Base-by-base conservation (phyloP, 768 basidiomycete genomes). In the Pisolithus orientalis region DNA sequence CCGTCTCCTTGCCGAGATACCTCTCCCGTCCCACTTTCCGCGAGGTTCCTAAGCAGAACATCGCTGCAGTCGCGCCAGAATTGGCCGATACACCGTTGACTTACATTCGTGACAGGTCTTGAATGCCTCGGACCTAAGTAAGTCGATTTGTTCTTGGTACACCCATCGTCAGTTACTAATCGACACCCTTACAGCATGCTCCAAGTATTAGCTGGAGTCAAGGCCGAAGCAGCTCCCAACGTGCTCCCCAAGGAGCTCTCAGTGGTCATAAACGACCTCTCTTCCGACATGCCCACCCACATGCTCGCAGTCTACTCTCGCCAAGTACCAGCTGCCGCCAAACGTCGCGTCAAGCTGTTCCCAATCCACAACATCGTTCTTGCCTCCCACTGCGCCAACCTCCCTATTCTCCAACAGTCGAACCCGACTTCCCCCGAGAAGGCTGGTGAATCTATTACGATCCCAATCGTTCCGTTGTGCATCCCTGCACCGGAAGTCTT, bases 401-500 rank as follows among this genome's bases (percentile, higher is more conserved):
- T 70, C n/a, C 64, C 64, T 2, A 21, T 58, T 7, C 54, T 66
- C 0, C 60, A 68, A 0, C 4, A 44, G 0, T 57, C 66, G 2
- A 29, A 49, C 7, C 50, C 68, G 9, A 14, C 14, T 8, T 38
- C 49, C 28, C 62, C 59, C 0, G 56, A 52, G 0, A 16, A 16
- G 0, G n/a, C 51, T 2, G 68, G 66, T 6, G 57, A 63, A 11
- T 59, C 57, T 2, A 31, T 66, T 0, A 54, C 58, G 1, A 27
- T 91, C 5, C 88, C 90, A 21, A 79, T 91, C 16, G 73, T 90
- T 11, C 83, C 82, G 2, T 68, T 92, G 58, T 73, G 79, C 39
- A 74, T 92, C 11, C 89, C 90, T 2, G 83, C 85, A 2, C 80
- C 86, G 0, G 75, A 78, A 2, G 80, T 86, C 0, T 90, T 90